A percentile compares a stretch with the other conserved stretches of the same genome.
phyloP scores from a whole-genome alignment of 129 eudicot species.

The Logfia minima region DNA sequence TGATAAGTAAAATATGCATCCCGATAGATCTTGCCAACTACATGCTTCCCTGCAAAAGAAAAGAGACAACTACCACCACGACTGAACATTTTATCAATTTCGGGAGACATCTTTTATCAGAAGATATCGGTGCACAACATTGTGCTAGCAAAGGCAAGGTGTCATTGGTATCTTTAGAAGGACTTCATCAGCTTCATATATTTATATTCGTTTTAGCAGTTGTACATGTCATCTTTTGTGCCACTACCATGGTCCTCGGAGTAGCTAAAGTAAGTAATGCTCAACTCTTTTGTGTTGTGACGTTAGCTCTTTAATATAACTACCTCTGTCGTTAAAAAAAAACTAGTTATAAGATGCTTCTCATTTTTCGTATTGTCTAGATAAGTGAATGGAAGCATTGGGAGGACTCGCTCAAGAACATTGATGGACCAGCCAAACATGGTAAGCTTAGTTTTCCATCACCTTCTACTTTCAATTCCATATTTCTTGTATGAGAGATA shows the following conservation, averaged over 20 bases:
- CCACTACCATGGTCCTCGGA: conserved; percentile 92
- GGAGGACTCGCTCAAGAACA: conserved; percentile 55
- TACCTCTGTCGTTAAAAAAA: no score
- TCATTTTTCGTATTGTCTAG: conserved; percentile 27
- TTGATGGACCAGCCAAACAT: neutral
- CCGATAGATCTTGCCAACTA: conserved; percentile 53
- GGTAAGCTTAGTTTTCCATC: conserved; percentile 17
- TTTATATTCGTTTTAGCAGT: conserved; percentile 87
- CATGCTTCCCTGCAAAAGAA: conserved; percentile 88
- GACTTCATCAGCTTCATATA: conserved; percentile 89
- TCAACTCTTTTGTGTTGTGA: neutral
- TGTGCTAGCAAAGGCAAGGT: conserved; percentile 59
- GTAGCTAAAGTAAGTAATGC: conserved; percentile 52
- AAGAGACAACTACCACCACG: conserved; percentile 10
- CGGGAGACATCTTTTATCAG: conserved; percentile 48
- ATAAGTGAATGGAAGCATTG: conserved; percentile 75
- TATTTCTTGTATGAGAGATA: neutral
- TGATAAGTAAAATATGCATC: conserved; percentile 69
- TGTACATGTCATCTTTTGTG: conserved; percentile 86
- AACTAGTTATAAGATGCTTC: neutral
- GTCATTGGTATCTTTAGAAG: conserved; percentile 78
- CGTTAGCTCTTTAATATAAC: neutral
- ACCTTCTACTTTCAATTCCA: neutral
- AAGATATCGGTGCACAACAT: conserved; percentile 26
- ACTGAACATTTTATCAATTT: conserved; percentile 21